These are phyloP conservation scores for Cicer cuneatum DNA, from an alignment of 306 rosid species.

Conservation along the genomic window DNA sequence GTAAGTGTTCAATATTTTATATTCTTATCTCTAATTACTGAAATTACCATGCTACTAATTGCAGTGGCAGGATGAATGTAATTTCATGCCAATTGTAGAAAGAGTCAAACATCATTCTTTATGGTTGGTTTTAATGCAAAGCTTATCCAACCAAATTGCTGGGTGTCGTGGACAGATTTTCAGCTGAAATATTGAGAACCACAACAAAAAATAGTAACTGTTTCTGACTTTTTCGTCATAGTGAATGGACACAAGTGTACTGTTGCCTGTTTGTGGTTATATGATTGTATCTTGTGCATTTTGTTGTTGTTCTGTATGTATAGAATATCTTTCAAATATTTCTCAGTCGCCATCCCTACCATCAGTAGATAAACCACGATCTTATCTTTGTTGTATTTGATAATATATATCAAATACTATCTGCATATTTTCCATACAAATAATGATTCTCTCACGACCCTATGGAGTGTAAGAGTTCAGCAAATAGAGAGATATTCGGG, in stretches of 20 bases:
- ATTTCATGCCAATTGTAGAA: not conserved
- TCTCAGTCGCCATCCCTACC: not conserved
- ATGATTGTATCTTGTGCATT: not conserved
- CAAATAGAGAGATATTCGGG: not conserved
- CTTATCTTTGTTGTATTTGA: not conserved
- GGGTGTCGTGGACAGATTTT: constrained; percentile 11
- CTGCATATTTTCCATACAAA: not conserved
- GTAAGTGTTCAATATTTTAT: not conserved
- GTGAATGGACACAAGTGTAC: constrained; percentile 16
- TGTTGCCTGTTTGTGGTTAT: not conserved
- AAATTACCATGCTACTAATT: not conserved
- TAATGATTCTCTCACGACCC: not conserved
- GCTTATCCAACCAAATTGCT: constrained; percentile 32
- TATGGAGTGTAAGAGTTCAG: not conserved
- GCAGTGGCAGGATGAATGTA: not conserved
- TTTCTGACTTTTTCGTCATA: constrained; percentile 29
- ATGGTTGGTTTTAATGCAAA: constrained; percentile 23
- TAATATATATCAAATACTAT: not conserved
- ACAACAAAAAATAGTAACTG: not conserved
- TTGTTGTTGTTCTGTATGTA: not conserved
- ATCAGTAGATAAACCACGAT: not conserved
- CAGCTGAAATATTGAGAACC: constrained; percentile 16
- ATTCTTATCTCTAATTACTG: not conserved
- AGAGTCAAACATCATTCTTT: constrained; percentile 18
- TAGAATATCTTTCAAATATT: not conserved